Evolutionary conservation across 345 rosid species (phyloP).

Genomic region (Pistacia atlantica): DNA sequence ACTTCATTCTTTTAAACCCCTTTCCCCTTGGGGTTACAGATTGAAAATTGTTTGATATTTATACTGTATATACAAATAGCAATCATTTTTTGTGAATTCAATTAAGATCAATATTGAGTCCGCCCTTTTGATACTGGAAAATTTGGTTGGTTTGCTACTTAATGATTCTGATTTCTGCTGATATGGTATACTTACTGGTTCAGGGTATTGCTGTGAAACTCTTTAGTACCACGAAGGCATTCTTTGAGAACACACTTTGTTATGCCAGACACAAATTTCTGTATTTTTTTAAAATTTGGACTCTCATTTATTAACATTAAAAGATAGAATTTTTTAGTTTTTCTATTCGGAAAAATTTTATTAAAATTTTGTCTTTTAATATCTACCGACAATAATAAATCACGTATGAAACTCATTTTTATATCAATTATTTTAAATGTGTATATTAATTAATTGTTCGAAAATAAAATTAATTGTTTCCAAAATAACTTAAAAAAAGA

Average conservation of each 20-base stretch:
- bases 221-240: not conserved
- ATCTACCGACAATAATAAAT: too few relatives aligned
- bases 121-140: not conserved
- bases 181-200: not conserved
- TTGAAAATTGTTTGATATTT: not conserved
- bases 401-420: too few relatives aligned
- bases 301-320: not conserved
- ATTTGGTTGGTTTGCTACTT: not conserved
- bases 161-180: not conserved
- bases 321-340: too few relatives aligned
- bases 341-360: too few relatives aligned
- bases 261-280: not conserved
- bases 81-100: too few relatives aligned
- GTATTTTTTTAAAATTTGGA: too few relatives aligned
- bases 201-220: not conserved
- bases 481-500: too few relatives aligned
- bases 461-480: too few relatives aligned
- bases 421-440: too few relatives aligned
- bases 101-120: not conserved
- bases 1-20: conserved; percentile 35
- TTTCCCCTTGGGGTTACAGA: conserved; percentile 16
- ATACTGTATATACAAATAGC: not conserved
- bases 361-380: too few relatives aligned
- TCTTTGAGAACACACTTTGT: not conserved
- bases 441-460: too few relatives aligned